Base-by-base conservation (phyloP, 1,139 yeast genomes). In the Chernovozyma aurita region DNA sequence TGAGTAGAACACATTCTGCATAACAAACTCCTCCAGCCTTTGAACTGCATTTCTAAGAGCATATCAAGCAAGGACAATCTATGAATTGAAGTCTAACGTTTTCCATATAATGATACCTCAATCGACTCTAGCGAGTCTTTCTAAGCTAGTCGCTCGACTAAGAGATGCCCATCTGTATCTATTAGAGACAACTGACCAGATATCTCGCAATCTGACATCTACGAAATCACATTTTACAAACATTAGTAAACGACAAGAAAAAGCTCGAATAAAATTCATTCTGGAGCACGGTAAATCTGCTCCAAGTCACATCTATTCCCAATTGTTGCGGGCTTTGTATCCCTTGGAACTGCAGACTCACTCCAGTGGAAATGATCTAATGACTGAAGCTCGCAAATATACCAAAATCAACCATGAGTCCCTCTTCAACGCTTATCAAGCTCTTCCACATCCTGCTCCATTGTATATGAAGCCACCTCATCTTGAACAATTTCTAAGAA, bases 401-500 rank as follows among this genome's bases (percentile, higher is more conserved):
- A 16, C 32, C 20, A 33, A 33, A 21, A 22, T 34, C 11, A 25
- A 34, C 24, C 40, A 37, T 25, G 31, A 31, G 16, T 28, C 20
- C 3, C 27, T 37, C 8, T 34, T 27, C 28, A 13, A 22, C 12
- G 37, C 37, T 4, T 37, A 37, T 17, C 35, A 33, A 22, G 31
- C 30, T 6, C 28, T 37, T 11, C 40, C 40, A 7, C 14, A 22
- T 12, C 40, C 40, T 4, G 18, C 30, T 4, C 40, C 40, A 4
- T 14, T 33, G 16, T 24, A 24, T 20, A 33, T 37, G 21, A 20
- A 18, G 12, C 18, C 40, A 11, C 14, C 22, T 7, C 24, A 26
- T 17, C 30, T 37, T 6, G 28, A 34, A 14, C 25, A 25, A 12
- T 37, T 37, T 4, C 26, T 37, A n/a, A n/a, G 25, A 13, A 33